These are phyloP conservation scores for Papiliotrema flavescens DNA, from an alignment of 1,284 basidiomycete genomes.

Conservation along the genomic window DNA sequence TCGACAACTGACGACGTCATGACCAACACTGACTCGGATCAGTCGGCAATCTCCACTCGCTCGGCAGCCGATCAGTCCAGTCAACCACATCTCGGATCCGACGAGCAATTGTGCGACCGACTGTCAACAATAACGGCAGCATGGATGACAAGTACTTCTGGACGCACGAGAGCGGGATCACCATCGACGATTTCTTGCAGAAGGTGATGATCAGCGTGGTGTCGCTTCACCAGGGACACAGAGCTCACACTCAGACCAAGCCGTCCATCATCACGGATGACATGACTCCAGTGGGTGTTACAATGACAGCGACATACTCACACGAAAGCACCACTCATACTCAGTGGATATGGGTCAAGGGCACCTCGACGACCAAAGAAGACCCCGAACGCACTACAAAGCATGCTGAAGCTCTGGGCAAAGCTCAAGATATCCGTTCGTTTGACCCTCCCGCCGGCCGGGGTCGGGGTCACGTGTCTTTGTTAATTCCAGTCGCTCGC, in stretches of 20 bases:
- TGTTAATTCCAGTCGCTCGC: slow-evolving; percentile 13
- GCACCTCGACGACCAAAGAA: background rate
- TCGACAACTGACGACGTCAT: too few species aligned
- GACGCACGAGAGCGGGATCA: slow-evolving; percentile 6
- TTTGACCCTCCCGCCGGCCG: slow-evolving; percentile 1
- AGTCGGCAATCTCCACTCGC: too few species aligned
- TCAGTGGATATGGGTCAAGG: slow-evolving; percentile 29
- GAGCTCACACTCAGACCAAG: slow-evolving; percentile 12
- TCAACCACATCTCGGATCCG: too few species aligned
- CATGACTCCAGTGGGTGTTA: slow-evolving; percentile 15
- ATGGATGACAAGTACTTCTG: slow-evolving; percentile 17
- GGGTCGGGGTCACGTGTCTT: background rate
- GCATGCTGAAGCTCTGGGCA: slow-evolving; percentile 8
- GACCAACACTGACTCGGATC: too few species aligned
- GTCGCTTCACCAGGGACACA: background rate
- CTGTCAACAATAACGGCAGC: background rate
- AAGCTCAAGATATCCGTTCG: slow-evolving; percentile 18
- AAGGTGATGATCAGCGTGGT: slow-evolving; percentile 13
- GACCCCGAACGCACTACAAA: slow-evolving; percentile 17
- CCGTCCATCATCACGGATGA: slow-evolving; percentile 19
- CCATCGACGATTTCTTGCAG: slow-evolving; percentile 25
- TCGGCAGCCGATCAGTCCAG: too few species aligned
- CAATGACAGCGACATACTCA: too few species aligned
- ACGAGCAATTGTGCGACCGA: too few species aligned
- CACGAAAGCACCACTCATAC: too few species aligned